Evolutionary conservation across 1,139 yeast species (phyloP), one percentile per base, ranked within the genome.

Genomic region (Hemisphaericaspora xylofermentans): DNA sequence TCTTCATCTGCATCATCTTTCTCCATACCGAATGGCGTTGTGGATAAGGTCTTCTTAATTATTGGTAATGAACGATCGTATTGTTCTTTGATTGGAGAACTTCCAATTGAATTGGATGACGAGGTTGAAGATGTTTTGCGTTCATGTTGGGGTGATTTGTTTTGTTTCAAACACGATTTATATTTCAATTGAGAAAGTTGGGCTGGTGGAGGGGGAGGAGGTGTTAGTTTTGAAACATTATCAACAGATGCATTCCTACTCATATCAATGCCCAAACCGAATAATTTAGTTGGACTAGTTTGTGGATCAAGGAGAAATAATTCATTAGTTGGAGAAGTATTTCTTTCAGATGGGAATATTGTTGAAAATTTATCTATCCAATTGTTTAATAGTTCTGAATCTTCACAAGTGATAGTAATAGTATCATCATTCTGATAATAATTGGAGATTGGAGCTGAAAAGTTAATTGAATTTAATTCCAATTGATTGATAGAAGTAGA

Each of bases 191-290:
- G 27, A 24, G 27, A n/a, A 12, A n/a, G 10, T 24, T 24, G n/a
- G 10, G 4, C 27, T 8, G n/a, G n/a, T n/a, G n/a, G n/a, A n/a
- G 37, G 43, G 50, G 46, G 55, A 50, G 2, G 53, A 44, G n/a
- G 46, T 39, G 25, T 38, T 30, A 5, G 8, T 6, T 13, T 26
- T 31, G 21, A 21, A 10, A 37, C 22, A 32, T 37, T 34, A 15
- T 37, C 35, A 12, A 40, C 21, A 10, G 40, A 33, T 14, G 24
- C 6, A 18, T 31, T 31, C 13, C 3, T 10, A 10, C 32, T 29
- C 29, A 63, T 56, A 46, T 64, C 61, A 30, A 68, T 68, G 10
- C 74, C 73, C 38, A 67, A 56, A 1, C 74, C 73, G 21, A 61
- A 47, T 64, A 64, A 60, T 32, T 49, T 48, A 7, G 47, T 48